Percentiles rank a stretch among this genome's conserved stretches.
Conservation (phyloP, 2,329 filamentous ascomycete genomes). For the Fusarium brevicatenulatum region DNA sequence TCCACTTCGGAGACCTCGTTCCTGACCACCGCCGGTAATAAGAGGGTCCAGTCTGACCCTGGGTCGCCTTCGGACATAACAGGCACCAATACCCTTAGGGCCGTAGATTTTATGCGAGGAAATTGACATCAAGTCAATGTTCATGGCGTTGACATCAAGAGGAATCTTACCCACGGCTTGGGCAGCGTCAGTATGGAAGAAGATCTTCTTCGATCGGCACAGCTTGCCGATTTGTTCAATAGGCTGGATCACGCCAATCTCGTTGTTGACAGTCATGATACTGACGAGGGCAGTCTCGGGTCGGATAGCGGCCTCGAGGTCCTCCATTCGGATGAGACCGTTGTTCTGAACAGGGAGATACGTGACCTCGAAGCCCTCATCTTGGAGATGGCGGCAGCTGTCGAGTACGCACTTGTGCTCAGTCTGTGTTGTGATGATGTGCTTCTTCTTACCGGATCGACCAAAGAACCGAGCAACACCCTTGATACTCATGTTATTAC, state of each 20-base stretch:
- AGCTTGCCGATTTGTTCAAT: conserved; percentile 92
- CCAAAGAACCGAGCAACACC: conserved; percentile 97
- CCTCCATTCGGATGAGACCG: conserved; percentile 84
- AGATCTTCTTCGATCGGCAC: conserved; percentile 90
- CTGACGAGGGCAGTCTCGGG: conserved; percentile 93
- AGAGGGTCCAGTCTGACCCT: conserved; percentile 94
- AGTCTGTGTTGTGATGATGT: conserved; percentile 96
- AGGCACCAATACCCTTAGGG: conserved; percentile 95
- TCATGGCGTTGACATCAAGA: conserved; percentile 96
- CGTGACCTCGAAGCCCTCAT: conserved; percentile 96
- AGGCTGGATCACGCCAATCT: conserved; percentile 99
- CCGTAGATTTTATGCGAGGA: conserved; percentile 99
- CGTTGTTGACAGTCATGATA: conserved; percentile 99
- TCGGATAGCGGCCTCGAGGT: conserved; percentile 87
- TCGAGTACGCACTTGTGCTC: conserved; percentile 99
- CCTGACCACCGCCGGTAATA: conserved; percentile 95
- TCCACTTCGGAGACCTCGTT: conserved; percentile 92
- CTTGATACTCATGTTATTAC: conserved; percentile 99
- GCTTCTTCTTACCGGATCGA: conserved; percentile 93
- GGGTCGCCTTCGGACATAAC: conserved; percentile 91
- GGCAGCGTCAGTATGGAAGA: conserved; percentile 97
- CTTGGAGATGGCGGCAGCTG: conserved; percentile 95
- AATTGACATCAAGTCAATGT: conserved; percentile 98
- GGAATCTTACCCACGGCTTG: conserved; percentile 99
- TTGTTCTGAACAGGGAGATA: conserved; percentile 91